Base-by-base conservation (phyloP, 1,139 yeast species). In the Pneumocystis oryctolagi region DNA sequence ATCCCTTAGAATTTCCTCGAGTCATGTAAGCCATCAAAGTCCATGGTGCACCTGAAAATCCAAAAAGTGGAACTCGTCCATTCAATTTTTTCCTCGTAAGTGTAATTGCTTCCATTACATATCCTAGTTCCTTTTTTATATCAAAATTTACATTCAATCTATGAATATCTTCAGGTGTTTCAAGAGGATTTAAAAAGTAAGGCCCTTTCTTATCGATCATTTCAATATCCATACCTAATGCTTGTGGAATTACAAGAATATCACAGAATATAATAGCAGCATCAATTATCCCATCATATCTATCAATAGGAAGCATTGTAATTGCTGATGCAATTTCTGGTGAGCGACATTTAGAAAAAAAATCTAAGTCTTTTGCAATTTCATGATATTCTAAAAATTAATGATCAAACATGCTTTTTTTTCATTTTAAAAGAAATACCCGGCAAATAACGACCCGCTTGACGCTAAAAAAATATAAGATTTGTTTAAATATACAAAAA, bases 31-130 rank as follows among this genome's bases (percentile, higher is more conserved):
- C 96, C 76, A 92, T 79, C 67, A 92, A 77, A 12, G 98, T 92
- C 97, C 97, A 92, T 65, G 98, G 98, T 16, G 96, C 97, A 64
- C 98, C 98, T 69, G 92, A 88, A 75, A 92, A 92, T 2, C 98
- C 98, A 63, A 92, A 79, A 68, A 92, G 79, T 31, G 98, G 98
- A 20, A 90, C 97, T 70, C 95, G 81, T 61, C 98, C 98, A 61
- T 84, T 76, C 68, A 92, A 80, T 71, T 87, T 88, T 66, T 78
- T 79, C 75, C 98, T 82, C 14, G 98, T 92, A 68, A 88, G 76
- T 3, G 95, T 87, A 68, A 92, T 88, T 42, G 97, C 87, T 71
- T 87, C 85, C 76, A 89, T 88, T 1, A 97, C 97, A 97, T 97
- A 92, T 63, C 80, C 96, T 65, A 92, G 79, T 69, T 87, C 92